Base-by-base conservation (phyloP, 805 yeast genomes). In the Metschnikowia orientalis region DNA sequence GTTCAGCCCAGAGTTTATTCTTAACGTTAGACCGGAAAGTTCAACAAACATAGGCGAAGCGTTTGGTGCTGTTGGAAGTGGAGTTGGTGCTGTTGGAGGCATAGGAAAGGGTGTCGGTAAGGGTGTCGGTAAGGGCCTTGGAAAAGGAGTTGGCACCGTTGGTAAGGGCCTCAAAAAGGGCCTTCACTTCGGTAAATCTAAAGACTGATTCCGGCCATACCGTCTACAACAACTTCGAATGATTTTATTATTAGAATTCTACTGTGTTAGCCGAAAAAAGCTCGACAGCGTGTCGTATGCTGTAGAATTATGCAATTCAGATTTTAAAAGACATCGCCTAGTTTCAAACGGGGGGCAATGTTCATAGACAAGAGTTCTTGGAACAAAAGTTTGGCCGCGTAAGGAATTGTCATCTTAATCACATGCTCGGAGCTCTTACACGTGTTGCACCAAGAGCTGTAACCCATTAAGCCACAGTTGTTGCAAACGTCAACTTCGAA, bases 301-400 rank as follows among this genome's bases (percentile, higher is more conserved):
- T 18, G 8, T 18, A 8, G 8, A 18, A 18, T 29, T 18, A 30
- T 35, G 32, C 29, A 23, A 21, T n/a, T n/a, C n/a, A 20, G 15
- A 24, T 17, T 13, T 38, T 45, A 79, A 49, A 88, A 88, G 6
- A 84, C 90, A 60, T 89, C 96, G 17, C 88, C 92, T 43, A 92
- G 63, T 59, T 79, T 82, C 57, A 92, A 71, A 52, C 97, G 77
- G 44, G 98, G 98, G 3, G 98, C 97, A 56, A 92, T 92, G 60
- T 92, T 92, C 98, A 92, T 92, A n/a, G 97, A 85, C 55, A 92
- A 70, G 48, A 92, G 73, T 59, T 92, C 98, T 68, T 92, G 98
- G 86, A 92, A 92, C 50, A 92, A 67, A 51, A 92, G 69, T 62
- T 92, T 92, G 30, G 98, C 98, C n/a, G 98, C 98, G 53, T 92